Conservation (phyloP, 2,329 filamentous ascomycete species). For the Trichoderma lentiforme region DNA sequence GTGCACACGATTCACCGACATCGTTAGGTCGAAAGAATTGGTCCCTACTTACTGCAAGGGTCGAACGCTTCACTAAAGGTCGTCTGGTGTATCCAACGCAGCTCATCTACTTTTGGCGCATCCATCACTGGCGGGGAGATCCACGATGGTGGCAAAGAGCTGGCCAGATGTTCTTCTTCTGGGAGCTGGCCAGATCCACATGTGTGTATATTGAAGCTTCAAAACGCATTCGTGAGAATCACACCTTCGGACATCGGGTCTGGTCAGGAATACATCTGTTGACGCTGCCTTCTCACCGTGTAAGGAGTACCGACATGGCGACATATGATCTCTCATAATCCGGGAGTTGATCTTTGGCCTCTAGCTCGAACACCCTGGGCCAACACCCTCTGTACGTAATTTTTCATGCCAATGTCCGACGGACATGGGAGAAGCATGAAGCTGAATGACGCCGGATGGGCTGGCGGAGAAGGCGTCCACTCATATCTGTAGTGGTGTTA, state of each 20-base stretch:
- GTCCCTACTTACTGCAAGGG: constrained; percentile 11
- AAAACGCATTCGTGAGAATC: neutral
- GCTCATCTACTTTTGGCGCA: neutral
- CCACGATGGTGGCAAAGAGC: neutral
- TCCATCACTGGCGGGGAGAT: neutral
- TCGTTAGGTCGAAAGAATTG: neutral
- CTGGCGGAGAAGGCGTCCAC: neutral
- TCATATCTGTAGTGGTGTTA: neutral
- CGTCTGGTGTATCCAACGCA: neutral
- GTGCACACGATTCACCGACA: neutral
- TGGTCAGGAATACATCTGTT: neutral
- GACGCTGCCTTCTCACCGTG: neutral
- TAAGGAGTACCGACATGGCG: neutral
- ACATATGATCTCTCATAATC: neutral
- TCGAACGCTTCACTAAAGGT: neutral
- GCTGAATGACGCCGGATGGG: neutral
- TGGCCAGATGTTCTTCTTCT: neutral
- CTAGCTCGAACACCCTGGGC: neutral
- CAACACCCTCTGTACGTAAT: neutral
- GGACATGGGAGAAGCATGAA: neutral
- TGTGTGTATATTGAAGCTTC: neutral
- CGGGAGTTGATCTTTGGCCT: neutral
- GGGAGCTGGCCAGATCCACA: neutral
- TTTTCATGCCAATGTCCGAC: neutral
- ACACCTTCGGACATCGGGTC: neutral